Conservation (phyloP, 179 eudicot genomes). For the Silene vulgaris region DNA sequence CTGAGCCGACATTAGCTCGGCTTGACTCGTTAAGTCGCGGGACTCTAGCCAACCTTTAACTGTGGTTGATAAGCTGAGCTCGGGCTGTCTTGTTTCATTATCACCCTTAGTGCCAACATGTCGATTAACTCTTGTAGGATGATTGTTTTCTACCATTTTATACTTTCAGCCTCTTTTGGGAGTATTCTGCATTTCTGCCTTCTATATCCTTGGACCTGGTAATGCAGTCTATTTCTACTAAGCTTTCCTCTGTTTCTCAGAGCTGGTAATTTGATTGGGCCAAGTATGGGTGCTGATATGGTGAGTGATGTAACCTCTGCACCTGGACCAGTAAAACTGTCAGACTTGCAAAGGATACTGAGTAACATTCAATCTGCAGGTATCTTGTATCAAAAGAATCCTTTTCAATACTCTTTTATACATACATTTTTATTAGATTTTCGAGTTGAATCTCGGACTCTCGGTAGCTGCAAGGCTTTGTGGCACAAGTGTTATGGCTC, state of each 20-base stretch:
- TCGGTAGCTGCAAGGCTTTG: not conserved
- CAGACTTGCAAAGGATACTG: conserved; percentile 86
- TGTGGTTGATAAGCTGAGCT: no score
- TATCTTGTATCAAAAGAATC: conserved; percentile 18
- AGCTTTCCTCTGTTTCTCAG: conserved; percentile 30
- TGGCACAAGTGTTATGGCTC: not conserved
- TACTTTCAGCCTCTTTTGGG: not conserved
- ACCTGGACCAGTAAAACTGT: conserved; percentile 80
- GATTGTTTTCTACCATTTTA: conserved; percentile 1
- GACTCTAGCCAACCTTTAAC: no score
- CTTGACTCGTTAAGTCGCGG: no score
- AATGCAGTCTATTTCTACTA: not conserved
- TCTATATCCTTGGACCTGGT: not conserved
- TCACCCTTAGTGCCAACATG: no score
- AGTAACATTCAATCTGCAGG: conserved; percentile 81
- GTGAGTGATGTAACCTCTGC: conserved; percentile 85
- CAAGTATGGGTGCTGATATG: conserved; percentile 70
- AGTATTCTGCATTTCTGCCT: not conserved
- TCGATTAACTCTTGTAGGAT: conserved; percentile 4
- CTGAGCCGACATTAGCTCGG: no score
- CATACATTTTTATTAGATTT: not conserved
- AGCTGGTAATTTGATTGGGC: conserved; percentile 83
- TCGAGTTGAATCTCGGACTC: not conserved
- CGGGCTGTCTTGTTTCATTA: no score
- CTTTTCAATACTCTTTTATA: not conserved